These are phyloP conservation scores for Tetracladium marchalianum DNA, from an alignment of 495 filamentous ascomycete species.

Conservation along the genomic window DNA sequence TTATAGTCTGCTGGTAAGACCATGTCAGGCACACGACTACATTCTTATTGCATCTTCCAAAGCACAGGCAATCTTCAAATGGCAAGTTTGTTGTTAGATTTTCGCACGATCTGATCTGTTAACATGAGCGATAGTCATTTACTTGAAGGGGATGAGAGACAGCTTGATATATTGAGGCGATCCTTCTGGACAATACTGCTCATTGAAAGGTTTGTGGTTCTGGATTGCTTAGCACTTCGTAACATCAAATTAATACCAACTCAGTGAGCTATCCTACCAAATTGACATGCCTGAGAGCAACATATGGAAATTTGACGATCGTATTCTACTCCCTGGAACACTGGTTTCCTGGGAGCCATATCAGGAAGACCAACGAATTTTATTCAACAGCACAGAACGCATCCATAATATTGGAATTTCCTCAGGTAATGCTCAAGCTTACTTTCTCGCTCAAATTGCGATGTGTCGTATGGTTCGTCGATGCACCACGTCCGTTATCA, in stretches of 20 bases:
- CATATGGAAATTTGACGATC: constrained; percentile 12
- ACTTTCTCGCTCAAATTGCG: constrained; percentile 8
- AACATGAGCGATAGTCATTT: neutral
- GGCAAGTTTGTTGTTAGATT: neutral
- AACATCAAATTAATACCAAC: neutral
- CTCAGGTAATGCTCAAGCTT: constrained; percentile 1
- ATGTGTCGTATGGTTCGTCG: constrained; percentile 11
- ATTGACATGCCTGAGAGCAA: constrained; percentile 15
- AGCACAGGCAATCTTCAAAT: constrained; percentile 10
- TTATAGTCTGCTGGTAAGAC: constrained; percentile 5
- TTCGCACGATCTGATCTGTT: neutral
- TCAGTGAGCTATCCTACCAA: constrained; percentile 8
- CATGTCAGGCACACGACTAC: constrained; percentile 12
- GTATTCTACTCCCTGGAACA: constrained; percentile 8
- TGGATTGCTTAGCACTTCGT: neutral
- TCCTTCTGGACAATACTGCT: constrained; percentile 8
- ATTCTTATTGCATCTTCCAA: constrained; percentile 8
- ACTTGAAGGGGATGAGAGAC: neutral
- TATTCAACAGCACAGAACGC: neutral
- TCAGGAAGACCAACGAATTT: constrained; percentile 1
- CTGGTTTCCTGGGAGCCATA: constrained; percentile 3
- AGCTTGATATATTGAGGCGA: constrained; percentile 3
- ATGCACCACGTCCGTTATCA: constrained; percentile 6
- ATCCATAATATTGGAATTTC: neutral
- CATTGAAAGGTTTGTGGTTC: constrained; percentile 5